These are phyloP conservation scores for Arabidopsis lyrata DNA, from an alignment of 441 rosid species.

Conservation along the genomic window DNA sequence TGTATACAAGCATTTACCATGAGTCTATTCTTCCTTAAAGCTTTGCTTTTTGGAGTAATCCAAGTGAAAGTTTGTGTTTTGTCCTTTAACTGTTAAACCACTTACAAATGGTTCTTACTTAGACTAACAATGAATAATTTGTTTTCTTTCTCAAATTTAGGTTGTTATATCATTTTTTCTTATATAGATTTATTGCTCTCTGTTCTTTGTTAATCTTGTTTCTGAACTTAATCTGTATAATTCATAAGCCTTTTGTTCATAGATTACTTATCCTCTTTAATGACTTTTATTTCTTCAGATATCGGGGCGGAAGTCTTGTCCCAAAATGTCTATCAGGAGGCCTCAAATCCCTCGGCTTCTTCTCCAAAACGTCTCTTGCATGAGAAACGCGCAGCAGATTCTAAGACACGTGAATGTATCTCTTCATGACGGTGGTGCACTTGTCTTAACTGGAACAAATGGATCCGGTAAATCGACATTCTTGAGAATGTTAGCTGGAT, in stretches of 20 bases:
- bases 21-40: too few species aligned
- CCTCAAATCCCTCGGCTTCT: constrained; percentile 75
- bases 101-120: too few species aligned
- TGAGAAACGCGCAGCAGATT: constrained; percentile 89
- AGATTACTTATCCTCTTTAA: not conserved
- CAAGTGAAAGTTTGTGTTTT: too few species aligned
- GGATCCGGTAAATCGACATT: constrained; percentile 84
- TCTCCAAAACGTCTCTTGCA: constrained; percentile 86
- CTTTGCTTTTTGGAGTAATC: too few species aligned
- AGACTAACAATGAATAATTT: too few species aligned
- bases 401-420: constrained; percentile 75
- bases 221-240: not conserved
- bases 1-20: too few species aligned
- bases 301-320: not conserved
- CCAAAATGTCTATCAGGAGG: constrained; percentile 58
- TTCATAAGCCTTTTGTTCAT: not conserved
- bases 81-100: too few species aligned
- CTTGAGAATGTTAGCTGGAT: constrained; percentile 86
- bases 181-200: not conserved
- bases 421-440: constrained; percentile 81
- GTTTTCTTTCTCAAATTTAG: too few species aligned
- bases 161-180: too few species aligned
- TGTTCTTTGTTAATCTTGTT: constrained; percentile 1
- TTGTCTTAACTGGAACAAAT: constrained; percentile 74
- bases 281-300: constrained; percentile 14